Evolutionary conservation across 106 monocot genomes (phyloP), one percentile per base, ranked within the genome.

Genomic region (Posidonia australis): DNA sequence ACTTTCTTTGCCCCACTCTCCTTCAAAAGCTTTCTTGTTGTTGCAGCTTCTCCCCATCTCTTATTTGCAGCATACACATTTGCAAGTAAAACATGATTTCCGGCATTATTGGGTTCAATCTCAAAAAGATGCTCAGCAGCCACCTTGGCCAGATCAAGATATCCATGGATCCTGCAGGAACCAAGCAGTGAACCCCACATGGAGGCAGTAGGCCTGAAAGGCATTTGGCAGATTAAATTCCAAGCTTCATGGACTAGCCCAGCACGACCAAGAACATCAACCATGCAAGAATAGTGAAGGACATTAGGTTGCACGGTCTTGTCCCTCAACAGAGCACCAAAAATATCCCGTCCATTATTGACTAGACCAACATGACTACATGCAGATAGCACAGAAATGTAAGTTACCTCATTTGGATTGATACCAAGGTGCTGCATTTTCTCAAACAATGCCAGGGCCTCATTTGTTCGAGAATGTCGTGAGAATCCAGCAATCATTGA

Each of bases 221-320:
- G 80, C 80, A 90, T 83, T 30, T 26, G 42, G 17, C 63, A 27
- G 2, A 90, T 78, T 31, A 90, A 72, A 25, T 76, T 62, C 68
- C 67, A 68, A n/a, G 85, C 82, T 72, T 90, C 82, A 68, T 64
- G 31, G 17, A 85, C 49, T 16, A 59, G 62, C 16, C 89, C 89
- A 44, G 76, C 69, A 28, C 85, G 61, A 27, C 82, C 89, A 47
- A n/a, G n/a, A 90, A 78, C 60, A 70, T 90, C 89, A 44, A 85
- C 80, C 79, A 90, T 85, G 65, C 89, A 90, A 42, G 89, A 80
- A 76, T 90, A 90, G 29, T 85, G 85, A 64, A 85, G n/a, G n/a
- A n/a, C n/a, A n/a, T n/a, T n/a, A 53, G 20, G 78, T 72, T 69
- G 62, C 25, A 76, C 77, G 26, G 22, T 68, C 9, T 44, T 23